Evolutionary conservation across 495 filamentous ascomycete species (phyloP).

Genomic region (Aspergillus carlsbadensis): DNA sequence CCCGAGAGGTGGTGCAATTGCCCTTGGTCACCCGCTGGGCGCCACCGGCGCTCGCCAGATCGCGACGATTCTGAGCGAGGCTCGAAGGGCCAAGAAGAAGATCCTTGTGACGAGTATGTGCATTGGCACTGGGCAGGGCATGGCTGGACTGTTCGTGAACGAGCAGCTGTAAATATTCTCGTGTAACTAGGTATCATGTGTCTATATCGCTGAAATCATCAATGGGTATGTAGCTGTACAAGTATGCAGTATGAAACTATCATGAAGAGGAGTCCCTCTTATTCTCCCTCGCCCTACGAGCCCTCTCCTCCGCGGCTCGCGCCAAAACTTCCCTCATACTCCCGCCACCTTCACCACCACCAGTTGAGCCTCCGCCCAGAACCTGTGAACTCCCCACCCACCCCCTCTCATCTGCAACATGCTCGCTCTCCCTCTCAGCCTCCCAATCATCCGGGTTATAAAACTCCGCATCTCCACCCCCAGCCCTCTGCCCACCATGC

Average conservation of each 20-base stretch:
- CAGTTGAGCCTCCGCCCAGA: conserved; percentile 56
- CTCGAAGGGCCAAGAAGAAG: conserved; percentile 76
- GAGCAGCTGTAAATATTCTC: conserved; percentile 53
- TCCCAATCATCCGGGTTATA: conserved; percentile 65
- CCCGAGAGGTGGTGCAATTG: conserved; percentile 72
- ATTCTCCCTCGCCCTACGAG: conserved; percentile 51
- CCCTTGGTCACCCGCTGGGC: conserved; percentile 73
- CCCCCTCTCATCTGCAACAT: conserved; percentile 70
- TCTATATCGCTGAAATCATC: background rate
- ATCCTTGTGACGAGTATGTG: conserved; percentile 84
- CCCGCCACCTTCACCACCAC: conserved; percentile 29
- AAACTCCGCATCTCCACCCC: conserved; percentile 52
- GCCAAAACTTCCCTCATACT: conserved; percentile 72
- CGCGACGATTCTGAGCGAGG: conserved; percentile 80
- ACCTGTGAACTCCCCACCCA: conserved; percentile 90
- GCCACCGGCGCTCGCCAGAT: conserved; percentile 79
- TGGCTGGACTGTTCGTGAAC: conserved; percentile 84
- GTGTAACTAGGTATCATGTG: background rate
- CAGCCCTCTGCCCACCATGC: conserved; percentile 61
- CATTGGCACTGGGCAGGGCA: conserved; percentile 80
- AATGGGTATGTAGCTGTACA: background rate
- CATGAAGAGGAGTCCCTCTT: conserved; percentile 13
- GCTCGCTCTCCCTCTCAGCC: conserved; percentile 44
- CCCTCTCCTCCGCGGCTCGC: conserved; percentile 70
- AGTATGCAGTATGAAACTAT: background rate